phyloP scores from a whole-genome alignment of 2,329 filamentous ascomycete species.

The Ceratocystis huliohia region DNA sequence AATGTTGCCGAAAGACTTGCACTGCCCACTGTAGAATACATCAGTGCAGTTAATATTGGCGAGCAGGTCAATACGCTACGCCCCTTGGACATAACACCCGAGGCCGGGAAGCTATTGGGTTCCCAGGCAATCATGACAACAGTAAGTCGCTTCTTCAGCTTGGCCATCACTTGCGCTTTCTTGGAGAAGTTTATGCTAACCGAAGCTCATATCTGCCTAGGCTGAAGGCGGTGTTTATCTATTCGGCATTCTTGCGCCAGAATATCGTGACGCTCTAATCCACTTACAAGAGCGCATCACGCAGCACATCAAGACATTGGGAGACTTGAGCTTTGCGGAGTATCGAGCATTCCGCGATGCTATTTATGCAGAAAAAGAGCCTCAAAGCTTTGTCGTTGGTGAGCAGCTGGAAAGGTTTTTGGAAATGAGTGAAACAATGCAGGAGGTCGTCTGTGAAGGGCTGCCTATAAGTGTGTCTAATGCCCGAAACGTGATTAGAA shows the following conservation, averaged over 20 bases:
- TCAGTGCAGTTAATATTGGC: conserved; percentile 71
- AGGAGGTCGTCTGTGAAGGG: conserved; percentile 41
- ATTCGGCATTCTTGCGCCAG: conserved; percentile 62
- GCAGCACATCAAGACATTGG: conserved; percentile 52
- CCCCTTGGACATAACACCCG: conserved; percentile 54
- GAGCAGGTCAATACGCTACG: conserved; percentile 89
- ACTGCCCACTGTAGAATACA: conserved; percentile 27
- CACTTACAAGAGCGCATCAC: conserved; percentile 64
- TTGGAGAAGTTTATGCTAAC: conserved; percentile 15
- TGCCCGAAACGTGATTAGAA: conserved; percentile 50
- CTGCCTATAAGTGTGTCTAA: conserved; percentile 45
- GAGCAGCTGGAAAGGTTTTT: conserved; percentile 81
- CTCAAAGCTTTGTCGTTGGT: conserved; percentile 81
- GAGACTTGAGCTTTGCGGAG: conserved; percentile 59
- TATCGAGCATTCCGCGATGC: conserved; percentile 77
- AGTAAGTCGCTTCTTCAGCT: conserved; percentile 38
- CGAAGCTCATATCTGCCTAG: conserved; percentile 32
- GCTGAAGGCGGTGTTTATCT: conserved; percentile 86
- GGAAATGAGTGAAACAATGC: conserved; percentile 48
- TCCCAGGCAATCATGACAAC: conserved; percentile 83
- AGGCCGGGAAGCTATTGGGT: conserved; percentile 53
- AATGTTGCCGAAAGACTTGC: conserved; percentile 49
- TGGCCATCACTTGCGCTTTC: conserved; percentile 18
- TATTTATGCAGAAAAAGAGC: conserved; percentile 57
- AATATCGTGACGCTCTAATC: conserved; percentile 68